Evolutionary conservation across 2,329 filamentous ascomycete species (phyloP).

Genomic region (Fusarium sterilihyphosum): DNA sequence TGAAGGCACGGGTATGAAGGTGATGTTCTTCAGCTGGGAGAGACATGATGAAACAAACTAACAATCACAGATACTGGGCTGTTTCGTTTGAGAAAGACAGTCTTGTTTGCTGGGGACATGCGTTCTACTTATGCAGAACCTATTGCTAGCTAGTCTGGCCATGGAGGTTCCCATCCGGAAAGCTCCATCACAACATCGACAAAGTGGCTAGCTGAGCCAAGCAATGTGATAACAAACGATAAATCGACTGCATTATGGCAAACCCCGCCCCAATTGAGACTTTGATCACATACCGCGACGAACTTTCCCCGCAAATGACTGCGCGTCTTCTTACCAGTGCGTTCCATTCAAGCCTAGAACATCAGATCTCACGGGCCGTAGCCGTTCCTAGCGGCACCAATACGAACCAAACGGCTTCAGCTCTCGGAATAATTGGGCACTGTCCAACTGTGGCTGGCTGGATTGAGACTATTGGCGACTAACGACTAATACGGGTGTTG

Average conservation of each 20-base stretch:
- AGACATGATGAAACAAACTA: background rate
- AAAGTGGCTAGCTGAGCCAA: background rate
- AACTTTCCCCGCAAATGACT: background rate
- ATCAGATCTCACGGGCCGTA: conserved; percentile 11
- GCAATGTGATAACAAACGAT: background rate
- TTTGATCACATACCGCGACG: background rate
- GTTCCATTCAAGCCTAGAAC: background rate
- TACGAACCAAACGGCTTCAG: background rate
- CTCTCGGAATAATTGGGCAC: background rate
- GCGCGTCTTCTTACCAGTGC: background rate
- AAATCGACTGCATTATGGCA: background rate
- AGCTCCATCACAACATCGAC: background rate
- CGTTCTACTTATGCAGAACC: background rate
- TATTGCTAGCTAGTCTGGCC: too few species aligned
- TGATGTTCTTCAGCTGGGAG: background rate
- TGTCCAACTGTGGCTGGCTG: background rate
- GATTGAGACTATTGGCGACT: background rate
- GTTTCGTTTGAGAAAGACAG: background rate
- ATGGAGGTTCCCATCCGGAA: background rate
- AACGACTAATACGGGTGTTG: background rate
- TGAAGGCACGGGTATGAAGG: conserved; percentile 3
- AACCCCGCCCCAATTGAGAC: background rate
- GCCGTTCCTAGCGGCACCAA: background rate
- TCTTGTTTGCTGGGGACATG: background rate
- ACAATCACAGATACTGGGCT: background rate